phyloP scores from a whole-genome alignment of 495 filamentous ascomycete species.

The Xylaria nigripes region DNA sequence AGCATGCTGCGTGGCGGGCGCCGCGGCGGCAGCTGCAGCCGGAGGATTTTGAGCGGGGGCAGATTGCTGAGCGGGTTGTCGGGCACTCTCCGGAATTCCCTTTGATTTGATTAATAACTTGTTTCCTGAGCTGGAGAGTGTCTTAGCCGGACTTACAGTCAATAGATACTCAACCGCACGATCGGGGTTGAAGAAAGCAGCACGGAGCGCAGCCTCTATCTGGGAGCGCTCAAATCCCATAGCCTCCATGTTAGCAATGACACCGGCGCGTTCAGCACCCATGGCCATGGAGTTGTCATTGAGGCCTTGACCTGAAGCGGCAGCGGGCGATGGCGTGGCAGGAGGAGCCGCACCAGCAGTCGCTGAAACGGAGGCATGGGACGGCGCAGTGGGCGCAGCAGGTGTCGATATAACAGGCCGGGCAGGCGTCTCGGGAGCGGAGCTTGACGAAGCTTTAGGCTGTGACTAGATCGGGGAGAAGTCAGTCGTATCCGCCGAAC shows the following conservation, averaged over 20 bases:
- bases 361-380: conserved; percentile 36
- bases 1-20: conserved; percentile 33
- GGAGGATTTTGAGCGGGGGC: conserved; percentile 13
- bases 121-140: not conserved
- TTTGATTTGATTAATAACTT: conserved; percentile 26
- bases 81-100: conserved; percentile 84
- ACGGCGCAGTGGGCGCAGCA: conserved; percentile 50
- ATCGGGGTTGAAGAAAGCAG: conserved; percentile 93
- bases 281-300: conserved; percentile 72
- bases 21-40: conserved; percentile 19
- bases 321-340: conserved; percentile 52
- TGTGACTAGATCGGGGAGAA: conserved; percentile 19
- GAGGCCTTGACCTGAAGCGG: conserved; percentile 29
- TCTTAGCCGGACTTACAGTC: conserved; percentile 49
- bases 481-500: not conserved
- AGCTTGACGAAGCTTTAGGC: conserved; percentile 57
- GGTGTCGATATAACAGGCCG: conserved; percentile 53
- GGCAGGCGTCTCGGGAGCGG: conserved; percentile 62
- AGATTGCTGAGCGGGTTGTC: conserved; percentile 42
- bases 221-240: conserved; percentile 88
- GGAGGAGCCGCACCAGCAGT: conserved; percentile 60
- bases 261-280: conserved; percentile 69
- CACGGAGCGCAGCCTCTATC: conserved; percentile 88
- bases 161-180: conserved; percentile 94
- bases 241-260: conserved; percentile 90